A percentile compares a stretch with the other conserved stretches of the same genome.
phyloP scores from a whole-genome alignment of 371 early-diverging fungal species.

The Syncephalastrum contaminatum region DNA sequence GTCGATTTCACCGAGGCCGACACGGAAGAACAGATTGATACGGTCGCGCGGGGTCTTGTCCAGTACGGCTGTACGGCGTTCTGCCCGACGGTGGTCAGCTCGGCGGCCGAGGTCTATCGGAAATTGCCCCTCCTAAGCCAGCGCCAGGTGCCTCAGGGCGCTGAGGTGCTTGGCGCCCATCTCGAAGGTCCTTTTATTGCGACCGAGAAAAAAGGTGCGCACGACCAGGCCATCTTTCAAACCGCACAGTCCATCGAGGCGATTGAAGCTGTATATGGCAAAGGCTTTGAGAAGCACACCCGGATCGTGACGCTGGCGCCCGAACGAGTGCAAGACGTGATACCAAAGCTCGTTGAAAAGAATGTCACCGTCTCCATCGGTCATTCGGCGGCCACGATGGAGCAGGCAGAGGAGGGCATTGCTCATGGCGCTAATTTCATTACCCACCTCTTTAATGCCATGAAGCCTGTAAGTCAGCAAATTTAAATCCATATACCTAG shows the following conservation, averaged over 20 bases:
- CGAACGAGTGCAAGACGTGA: conserved; percentile 67
- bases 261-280: conserved; percentile 73
- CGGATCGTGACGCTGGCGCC: conserved; percentile 76
- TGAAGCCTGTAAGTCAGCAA: conserved; percentile 49
- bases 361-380: conserved; percentile 68
- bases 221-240: conserved; percentile 63
- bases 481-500: background rate
- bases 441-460: conserved; percentile 80
- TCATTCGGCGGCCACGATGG: conserved; percentile 69
- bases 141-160: conserved; percentile 60
- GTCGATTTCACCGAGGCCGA: conserved; percentile 70
- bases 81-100: conserved; percentile 80
- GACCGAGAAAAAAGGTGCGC: conserved; percentile 66
- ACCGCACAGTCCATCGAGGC: conserved; percentile 65
- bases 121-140: conserved; percentile 63
- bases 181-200: conserved; percentile 76
- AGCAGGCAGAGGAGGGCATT: conserved; percentile 65
- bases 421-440: conserved; percentile 61
- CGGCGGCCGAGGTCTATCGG: conserved; percentile 66
- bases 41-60: conserved; percentile 68
- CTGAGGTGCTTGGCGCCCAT: conserved; percentile 76
- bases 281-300: conserved; percentile 39
- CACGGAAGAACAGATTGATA: conserved; percentile 50
- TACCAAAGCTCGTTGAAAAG: conserved; percentile 58
- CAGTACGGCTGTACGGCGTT: conserved; percentile 77